Evolutionary conservation across 192 early-diverging fungal species (phyloP), one percentile per base, ranked within the genome.

Genomic region (Endogone sp.): DNA sequence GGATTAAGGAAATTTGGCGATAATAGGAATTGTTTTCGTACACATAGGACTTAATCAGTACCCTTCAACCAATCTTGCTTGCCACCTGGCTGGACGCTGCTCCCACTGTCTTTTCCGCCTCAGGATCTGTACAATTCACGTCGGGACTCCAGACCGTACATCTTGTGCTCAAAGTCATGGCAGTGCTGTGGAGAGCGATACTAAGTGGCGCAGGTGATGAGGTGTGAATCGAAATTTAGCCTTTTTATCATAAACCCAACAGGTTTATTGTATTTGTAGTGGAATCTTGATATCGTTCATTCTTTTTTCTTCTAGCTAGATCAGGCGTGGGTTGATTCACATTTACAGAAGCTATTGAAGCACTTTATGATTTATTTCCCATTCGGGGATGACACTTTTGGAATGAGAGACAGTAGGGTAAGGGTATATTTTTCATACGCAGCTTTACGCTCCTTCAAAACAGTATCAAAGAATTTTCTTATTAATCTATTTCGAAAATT

Each of bases 51-150:
- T 75, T 77, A 32, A 84, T 85, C 58, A 72, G 71, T 60, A 85
- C 75, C 30, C 82, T 78, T 49, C 69, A 91, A 60, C 91, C 90
- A 22, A 79, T 90, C 56, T 75, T 95, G 22, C 84, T 91, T 29
- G 89, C 90, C 3, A 71, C 87, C 0, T 95, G 94, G 94, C 71
- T 93, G 23, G 94, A 95, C 67, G 79, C 88, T 28, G 85, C 87
- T 3, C 87, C 94, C 9, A 67, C 70, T 2, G 84, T 91, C 0
- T 93, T 95, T 71, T 80, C 82, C 1, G 64, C 79, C 3, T 75
- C 80, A 2, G 75, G 75, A 2, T 64, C 79, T 2, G 84, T 83
- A 24, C 70, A 74, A 23, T 73, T 79, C n/a, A 78, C 82, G 22
- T 79, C 85, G 13, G 80, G 88, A 20, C 75, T 95, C 20, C 80